phyloP scores from a whole-genome alignment of 805 yeast species.

The Teunomyces stri region DNA sequence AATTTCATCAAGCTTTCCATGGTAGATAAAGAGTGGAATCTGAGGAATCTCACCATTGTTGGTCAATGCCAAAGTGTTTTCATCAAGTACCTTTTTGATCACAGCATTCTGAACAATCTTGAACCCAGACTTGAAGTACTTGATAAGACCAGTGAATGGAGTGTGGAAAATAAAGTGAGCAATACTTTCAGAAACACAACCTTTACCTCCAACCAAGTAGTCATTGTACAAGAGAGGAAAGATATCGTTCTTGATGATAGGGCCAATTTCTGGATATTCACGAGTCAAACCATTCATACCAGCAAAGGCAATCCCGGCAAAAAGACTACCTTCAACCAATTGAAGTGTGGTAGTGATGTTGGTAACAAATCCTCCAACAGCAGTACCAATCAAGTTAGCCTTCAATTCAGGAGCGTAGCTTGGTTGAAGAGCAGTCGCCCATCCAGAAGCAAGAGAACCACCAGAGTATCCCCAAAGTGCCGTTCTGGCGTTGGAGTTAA shows the following conservation, averaged over 20 bases:
- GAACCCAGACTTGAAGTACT: constrained; percentile 14
- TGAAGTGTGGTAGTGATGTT: constrained; percentile 29
- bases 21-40: constrained; percentile 12
- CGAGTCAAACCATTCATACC: constrained; percentile 30
- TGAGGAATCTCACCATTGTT: constrained; percentile 10
- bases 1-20: constrained; percentile 10
- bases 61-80: constrained; percentile 22
- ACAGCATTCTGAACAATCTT: constrained; percentile 13
- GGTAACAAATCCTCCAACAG: constrained; percentile 36
- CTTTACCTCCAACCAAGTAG: background rate
- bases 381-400: constrained; percentile 26
- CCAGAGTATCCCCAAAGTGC: constrained; percentile 39
- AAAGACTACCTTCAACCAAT: constrained; percentile 22
- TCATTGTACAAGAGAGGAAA: background rate
- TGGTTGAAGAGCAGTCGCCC: constrained; percentile 39
- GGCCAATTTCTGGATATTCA: constrained; percentile 25
- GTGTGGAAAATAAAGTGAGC: constrained; percentile 4
- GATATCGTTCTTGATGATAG: background rate
- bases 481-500: constrained; percentile 17
- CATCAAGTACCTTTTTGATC: constrained; percentile 13
- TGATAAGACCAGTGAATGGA: constrained; percentile 15
- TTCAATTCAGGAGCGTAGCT: constrained; percentile 33
- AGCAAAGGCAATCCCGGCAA: constrained; percentile 29
- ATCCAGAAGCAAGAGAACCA: constrained; percentile 36
- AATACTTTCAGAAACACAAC: constrained; percentile 5